Evolutionary conservation across 1,284 basidiomycete species (phyloP), one percentile per base, ranked within the genome.

Genomic region (Afroboletus lepidellus): DNA sequence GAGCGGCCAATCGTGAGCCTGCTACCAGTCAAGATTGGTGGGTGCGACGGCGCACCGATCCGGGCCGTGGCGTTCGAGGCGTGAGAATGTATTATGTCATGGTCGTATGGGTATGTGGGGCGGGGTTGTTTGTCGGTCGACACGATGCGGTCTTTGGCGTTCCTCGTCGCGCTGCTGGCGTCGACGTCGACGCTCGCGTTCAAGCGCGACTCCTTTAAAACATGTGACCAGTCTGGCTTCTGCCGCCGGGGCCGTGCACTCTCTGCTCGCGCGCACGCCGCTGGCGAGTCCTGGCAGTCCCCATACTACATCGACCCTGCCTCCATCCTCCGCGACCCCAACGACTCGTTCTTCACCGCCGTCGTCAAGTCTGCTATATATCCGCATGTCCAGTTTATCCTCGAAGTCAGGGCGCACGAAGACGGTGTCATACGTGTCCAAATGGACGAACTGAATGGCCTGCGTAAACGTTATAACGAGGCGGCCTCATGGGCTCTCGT

Each of bases 141-240:
- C 23, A n/a, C 38, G 24, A 50, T 71, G 67, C 55, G 66, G 51
- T 48, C 60, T 18, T 32, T 57, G 13, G 54, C 51, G 34, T 34
- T 61, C 29, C 41, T 65, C 46, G 52, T 58, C 30, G 59, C 61
- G 32, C 54, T 75, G 45, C 53, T 75, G 37, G 61, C 62, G 45
- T 59, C 69, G 32, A 39, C 58, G 63, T 56, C 66, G 18, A 60
- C 66, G 1, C 59, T 79, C 23, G 83, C 85, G 25, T 80, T 90
- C 67, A 90, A 89, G 70, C 71, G 77, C 36, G 79, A 87, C 54
- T 92, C 97, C 71, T 97, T 94, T 78, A 97, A 96, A 72, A 92
- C 84, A 56, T 97, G 94, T 67, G 79, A 80, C 18, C 91, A 97
- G 70, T 83, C 91, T 1, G 91, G 90, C 15, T 97, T 98, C 74